Percentiles rank a stretch among this genome's conserved stretches.
Conservation (phyloP, 805 yeast species). For the Pichia eremophila region DNA sequence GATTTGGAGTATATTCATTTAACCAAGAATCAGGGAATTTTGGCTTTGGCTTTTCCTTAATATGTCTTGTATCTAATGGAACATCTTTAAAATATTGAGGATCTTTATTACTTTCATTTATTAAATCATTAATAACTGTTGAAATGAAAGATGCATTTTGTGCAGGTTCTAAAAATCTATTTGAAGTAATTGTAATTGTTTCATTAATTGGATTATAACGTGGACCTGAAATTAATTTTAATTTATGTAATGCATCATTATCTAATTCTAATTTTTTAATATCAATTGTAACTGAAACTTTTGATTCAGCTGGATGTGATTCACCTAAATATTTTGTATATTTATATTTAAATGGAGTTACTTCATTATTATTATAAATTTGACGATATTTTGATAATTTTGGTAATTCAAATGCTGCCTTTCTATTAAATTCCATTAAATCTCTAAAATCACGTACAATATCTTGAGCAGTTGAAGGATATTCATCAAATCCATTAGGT, state of each 20-base stretch:
- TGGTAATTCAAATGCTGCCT: constrained; percentile 91
- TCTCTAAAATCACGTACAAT: constrained; percentile 63
- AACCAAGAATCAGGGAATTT: constrained; percentile 77
- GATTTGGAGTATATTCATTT: constrained; percentile 20
- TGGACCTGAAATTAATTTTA: constrained; percentile 68
- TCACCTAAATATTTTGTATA: constrained; percentile 73
- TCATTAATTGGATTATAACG: constrained; percentile 60
- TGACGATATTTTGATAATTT: constrained; percentile 66
- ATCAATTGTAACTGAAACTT: constrained; percentile 52
- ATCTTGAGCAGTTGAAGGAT: constrained; percentile 64
- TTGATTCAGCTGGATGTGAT: constrained; percentile 55
- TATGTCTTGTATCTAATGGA: constrained; percentile 74
- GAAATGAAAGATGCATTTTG: constrained; percentile 76
- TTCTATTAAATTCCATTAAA: constrained; percentile 65
- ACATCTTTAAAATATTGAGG: constrained; percentile 60
- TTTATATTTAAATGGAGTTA: constrained; percentile 53
- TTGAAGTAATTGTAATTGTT: constrained; percentile 53
- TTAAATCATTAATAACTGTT: constrained; percentile 49
- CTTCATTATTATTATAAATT: constrained; percentile 49
- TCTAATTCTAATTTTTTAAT: constrained; percentile 45
- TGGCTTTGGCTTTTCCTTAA: constrained; percentile 31
- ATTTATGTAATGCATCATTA: constrained; percentile 54
- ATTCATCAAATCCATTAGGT: constrained; percentile 52
- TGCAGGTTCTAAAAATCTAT: constrained; percentile 62
- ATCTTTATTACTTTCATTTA: constrained; percentile 55